These are phyloP conservation scores for Sporothrix pallida DNA, from an alignment of 2,329 filamentous ascomycete species.

Conservation along the genomic window DNA sequence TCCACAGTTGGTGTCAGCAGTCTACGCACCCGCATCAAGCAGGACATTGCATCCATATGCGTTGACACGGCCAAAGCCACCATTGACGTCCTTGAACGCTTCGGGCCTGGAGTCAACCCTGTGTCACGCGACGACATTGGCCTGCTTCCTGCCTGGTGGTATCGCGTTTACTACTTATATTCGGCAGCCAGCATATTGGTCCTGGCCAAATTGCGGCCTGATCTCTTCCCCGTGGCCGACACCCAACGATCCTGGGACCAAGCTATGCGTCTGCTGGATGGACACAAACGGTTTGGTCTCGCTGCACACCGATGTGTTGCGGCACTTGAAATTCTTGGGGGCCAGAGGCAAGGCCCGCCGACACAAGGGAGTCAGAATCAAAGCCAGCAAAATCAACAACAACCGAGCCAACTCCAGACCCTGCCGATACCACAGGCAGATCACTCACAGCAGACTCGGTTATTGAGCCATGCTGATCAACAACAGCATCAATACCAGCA, in stretches of 20 bases:
- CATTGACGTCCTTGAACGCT: not conserved
- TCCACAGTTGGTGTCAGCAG: not conserved
- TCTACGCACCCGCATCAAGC: slow-evolving; percentile 1
- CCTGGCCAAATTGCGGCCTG: not conserved
- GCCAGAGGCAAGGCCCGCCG: not conserved
- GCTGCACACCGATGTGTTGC: not conserved
- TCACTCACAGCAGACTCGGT: not conserved
- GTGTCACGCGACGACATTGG: not conserved
- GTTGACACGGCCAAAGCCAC: not conserved
- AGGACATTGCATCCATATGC: not conserved
- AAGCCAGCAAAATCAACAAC: not conserved
- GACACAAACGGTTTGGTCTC: not conserved
- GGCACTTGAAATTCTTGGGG: not conserved
- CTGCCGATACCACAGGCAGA: too few relatives aligned
- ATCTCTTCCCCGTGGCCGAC: not conserved
- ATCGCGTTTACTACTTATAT: slow-evolving; percentile 2
- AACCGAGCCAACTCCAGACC: not conserved
- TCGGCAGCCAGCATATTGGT: slow-evolving; percentile 2
- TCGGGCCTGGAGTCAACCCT: not conserved
- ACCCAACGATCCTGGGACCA: not conserved
- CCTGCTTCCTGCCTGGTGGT: not conserved
- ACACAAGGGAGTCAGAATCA: not conserved
- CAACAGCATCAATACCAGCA: not conserved
- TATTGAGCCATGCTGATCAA: not conserved
- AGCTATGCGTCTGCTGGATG: not conserved